Evolutionary conservation across 345 rosid species (phyloP), one percentile per base, ranked within the genome.

Genomic region (Brassica carinata): DNA sequence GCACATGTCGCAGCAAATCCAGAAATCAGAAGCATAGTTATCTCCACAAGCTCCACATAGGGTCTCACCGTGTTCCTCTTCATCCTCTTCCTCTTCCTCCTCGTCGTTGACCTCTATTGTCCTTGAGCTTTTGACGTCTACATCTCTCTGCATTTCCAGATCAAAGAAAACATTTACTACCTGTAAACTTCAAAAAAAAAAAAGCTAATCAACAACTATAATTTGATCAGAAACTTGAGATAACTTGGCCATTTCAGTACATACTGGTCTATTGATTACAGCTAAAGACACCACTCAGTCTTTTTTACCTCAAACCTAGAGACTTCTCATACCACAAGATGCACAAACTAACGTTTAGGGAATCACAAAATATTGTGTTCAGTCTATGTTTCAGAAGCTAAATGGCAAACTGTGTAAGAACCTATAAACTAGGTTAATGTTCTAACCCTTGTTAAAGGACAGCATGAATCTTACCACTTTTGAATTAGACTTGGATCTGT

Each of bases 11-110:
- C 97, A 92, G 64, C 90, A 86, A 74, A 92, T 93, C 96, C 98
- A 93, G 82, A 93, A 93, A 75, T 93, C 96, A 8, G 89, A 34
- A 4, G 83, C 94, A 75, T 93, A 91, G 81, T 91, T 86, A 83
- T 90, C 90, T 55, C 94, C 96, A 48, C 98, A 93, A 30, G 93
- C 96, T 57, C 98, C 97, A 29, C 98, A 91, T 29, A 91, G 67
- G 31, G 98, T 86, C 10, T 91, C 92, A 14, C 92, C 92, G 4
- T 88, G 91, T 83, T 89, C 94, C 1, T 89, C 96, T 2, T 85
- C 87, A 13, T 79, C 92, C 2, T 84, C 83, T 64, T 63, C 72
- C 15, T 83, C 83, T 69, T 64, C 89, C 7, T 87, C 90, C 59
- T 88, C 92, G 3, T 89, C 90, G n/a, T 75, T 84, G 0, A 53